These are phyloP conservation scores for Solanum appendiculatum DNA, from an alignment of 257 asterid genomes.

Conservation along the genomic window DNA sequence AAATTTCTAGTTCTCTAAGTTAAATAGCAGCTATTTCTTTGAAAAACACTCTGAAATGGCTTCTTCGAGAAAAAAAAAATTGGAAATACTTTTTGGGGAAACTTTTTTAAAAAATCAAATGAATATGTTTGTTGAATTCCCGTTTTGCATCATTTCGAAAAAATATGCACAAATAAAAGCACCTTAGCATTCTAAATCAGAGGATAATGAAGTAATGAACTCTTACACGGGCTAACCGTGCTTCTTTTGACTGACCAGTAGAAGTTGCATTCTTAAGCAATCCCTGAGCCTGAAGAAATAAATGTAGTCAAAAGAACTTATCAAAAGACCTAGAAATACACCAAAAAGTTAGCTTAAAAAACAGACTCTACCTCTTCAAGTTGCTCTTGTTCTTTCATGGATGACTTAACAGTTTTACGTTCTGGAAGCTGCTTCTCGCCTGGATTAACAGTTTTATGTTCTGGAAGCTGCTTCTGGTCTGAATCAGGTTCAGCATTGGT, in stretches of 20 bases:
- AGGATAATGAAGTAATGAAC: background rate
- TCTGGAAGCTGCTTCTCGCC: conserved; percentile 29
- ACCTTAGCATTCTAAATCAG: background rate
- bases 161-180: background rate
- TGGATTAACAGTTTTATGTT: conserved; percentile 33
- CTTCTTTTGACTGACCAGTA: conserved; percentile 96
- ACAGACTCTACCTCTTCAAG: conserved; percentile 71
- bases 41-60: background rate
- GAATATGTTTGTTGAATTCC: background rate
- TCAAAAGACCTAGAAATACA: background rate
- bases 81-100: background rate
- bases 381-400: conserved; percentile 68
- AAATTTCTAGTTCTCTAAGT: background rate
- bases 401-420: conserved; percentile 31
- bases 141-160: background rate
- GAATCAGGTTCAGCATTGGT: conserved; percentile 32
- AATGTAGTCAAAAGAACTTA: conserved; percentile 16
- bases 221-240: conserved; percentile 92
- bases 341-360: background rate
- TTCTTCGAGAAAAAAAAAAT: background rate
- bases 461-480: conserved; percentile 35
- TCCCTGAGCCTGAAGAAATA: conserved; percentile 82
- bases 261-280: conserved; percentile 76
- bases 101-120: background rate
- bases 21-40: background rate